Evolutionary conservation across 2,329 filamentous ascomycete genomes (phyloP).

Genomic region (Chaetomiaceae sp.): DNA sequence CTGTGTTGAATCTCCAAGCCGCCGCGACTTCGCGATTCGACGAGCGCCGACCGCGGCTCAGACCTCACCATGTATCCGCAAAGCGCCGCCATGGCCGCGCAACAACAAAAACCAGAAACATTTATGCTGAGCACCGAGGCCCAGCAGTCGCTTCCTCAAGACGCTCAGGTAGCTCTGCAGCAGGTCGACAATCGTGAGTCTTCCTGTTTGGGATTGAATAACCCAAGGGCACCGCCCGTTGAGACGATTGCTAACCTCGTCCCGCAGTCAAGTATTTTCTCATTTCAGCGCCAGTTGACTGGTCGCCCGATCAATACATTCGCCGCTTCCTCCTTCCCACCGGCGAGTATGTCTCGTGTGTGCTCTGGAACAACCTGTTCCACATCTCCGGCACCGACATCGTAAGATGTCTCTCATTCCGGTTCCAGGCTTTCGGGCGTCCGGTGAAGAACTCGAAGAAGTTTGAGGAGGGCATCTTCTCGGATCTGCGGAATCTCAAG

Average conservation of each 20-base stretch:
- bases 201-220: neutral
- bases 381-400: conserved; percentile 99
- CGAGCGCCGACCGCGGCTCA: conserved; percentile 1
- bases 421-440: conserved; percentile 96
- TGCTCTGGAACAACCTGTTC: conserved; percentile 98
- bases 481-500: conserved; percentile 94
- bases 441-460: conserved; percentile 99
- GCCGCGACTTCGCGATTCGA: conserved; percentile 3
- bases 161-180: conserved; percentile 93
- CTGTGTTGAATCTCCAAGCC: conserved; percentile 18
- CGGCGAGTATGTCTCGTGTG: conserved; percentile 97
- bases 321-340: conserved; percentile 91
- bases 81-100: conserved; percentile 80
- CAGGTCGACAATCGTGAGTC: conserved; percentile 94
- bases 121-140: conserved; percentile 98
- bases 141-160: conserved; percentile 90
- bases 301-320: conserved; percentile 95
- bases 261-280: conserved; percentile 94
- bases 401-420: conserved; percentile 93
- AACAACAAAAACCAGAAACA: conserved; percentile 93
- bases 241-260: conserved; percentile 5
- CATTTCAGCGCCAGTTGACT: conserved; percentile 96
- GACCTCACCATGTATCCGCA: conserved; percentile 66
- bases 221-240: neutral
- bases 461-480: conserved; percentile 99